phyloP scores from a whole-genome alignment of 345 rosid species.

The Acer yangbiense region DNA sequence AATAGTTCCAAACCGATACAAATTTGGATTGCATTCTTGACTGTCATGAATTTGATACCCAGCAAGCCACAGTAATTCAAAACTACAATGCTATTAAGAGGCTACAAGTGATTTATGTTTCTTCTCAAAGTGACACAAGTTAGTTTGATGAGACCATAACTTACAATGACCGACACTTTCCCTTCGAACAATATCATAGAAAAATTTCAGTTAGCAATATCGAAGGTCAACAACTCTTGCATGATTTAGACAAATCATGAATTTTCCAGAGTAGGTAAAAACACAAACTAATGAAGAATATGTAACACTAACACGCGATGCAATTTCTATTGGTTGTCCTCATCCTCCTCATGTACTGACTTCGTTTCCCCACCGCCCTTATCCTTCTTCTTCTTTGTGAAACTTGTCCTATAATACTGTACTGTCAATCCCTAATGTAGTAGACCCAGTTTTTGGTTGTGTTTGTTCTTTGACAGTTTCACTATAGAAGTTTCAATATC shows the following conservation, averaged over 20 bases:
- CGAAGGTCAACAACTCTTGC: background rate
- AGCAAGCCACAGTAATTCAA: too few relatives aligned
- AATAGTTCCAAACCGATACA: too few relatives aligned
- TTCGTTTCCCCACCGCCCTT: background rate
- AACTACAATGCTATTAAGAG: background rate
- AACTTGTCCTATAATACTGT: background rate
- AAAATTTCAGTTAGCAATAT: too few relatives aligned
- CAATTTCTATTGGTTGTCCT: background rate
- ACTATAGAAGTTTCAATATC: background rate
- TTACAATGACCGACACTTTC: background rate
- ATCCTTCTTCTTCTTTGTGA: background rate
- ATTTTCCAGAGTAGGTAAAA: too few relatives aligned
- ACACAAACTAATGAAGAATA: too few relatives aligned
- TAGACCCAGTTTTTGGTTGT: background rate
- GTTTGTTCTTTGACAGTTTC: background rate
- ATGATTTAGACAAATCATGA: background rate
- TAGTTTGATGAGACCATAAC: background rate
- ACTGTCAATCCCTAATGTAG: background rate
- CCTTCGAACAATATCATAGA: background rate
- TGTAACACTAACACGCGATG: background rate
- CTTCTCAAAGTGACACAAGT: background rate
- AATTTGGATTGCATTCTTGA: too few relatives aligned
- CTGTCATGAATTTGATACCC: background rate
- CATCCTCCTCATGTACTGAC: background rate
- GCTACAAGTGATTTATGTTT: background rate